phyloP scores from a whole-genome alignment of 441 rosid genomes.

The Croton setiger region DNA sequence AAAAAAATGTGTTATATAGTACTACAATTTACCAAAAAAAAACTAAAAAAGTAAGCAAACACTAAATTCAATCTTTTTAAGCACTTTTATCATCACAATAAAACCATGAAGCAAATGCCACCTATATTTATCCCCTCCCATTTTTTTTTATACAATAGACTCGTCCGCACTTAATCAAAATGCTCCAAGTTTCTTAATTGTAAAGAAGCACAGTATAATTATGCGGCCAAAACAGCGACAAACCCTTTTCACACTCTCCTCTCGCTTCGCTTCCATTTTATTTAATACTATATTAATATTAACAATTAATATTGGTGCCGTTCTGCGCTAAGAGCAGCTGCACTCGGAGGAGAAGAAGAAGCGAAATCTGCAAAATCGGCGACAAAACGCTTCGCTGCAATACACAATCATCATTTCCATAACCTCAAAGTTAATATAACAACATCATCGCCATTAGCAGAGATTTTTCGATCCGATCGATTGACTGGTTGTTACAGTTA shows the following conservation, averaged over 20 bases:
- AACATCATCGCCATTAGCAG: neutral
- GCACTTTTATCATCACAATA: too few relatives aligned
- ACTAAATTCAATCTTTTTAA: too few relatives aligned
- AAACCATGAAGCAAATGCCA: too few relatives aligned
- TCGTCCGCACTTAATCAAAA: conserved; percentile 2
- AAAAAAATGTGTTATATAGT: too few relatives aligned
- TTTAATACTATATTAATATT: too few relatives aligned
- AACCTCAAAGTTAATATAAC: neutral
- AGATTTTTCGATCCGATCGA: conserved; percentile 38
- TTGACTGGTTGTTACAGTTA: conserved; percentile 20
- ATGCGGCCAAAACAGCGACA: conserved; percentile 10
- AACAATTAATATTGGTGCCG: conserved; percentile 1
- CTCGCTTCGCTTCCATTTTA: neutral
- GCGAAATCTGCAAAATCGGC: neutral
- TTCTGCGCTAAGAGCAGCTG: neutral
- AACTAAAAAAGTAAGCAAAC: too few relatives aligned
- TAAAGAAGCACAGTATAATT: neutral
- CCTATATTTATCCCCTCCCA: too few relatives aligned
- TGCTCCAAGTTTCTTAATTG: neutral
- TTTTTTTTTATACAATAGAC: too few relatives aligned
- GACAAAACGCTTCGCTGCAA: neutral
- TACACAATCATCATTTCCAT: neutral
- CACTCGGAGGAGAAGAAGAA: neutral
- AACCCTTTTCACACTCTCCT: conserved; percentile 3
- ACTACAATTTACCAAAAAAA: too few relatives aligned